Base-by-base conservation (phyloP, 805 yeast species). In the Isabelozyma gotoi region DNA sequence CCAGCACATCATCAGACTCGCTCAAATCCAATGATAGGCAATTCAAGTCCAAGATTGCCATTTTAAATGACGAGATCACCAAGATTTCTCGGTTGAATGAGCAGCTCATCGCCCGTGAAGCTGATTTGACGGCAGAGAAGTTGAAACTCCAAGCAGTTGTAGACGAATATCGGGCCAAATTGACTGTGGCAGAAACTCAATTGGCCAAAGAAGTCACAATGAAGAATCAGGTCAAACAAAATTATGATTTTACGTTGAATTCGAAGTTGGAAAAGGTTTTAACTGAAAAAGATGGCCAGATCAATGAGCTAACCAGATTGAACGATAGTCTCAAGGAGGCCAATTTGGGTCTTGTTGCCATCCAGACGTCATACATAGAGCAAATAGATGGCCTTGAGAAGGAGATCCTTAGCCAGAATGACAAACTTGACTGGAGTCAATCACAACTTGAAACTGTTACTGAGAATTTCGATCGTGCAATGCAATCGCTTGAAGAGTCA, bases 151-250 rank as follows among this genome's bases (percentile, higher is more conserved):
- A 24, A 24, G 29, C 29, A 24, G n/a, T 24, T 7, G 12, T 24
- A 10, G 29, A 24, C 12, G 29, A 24, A 10, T 24, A 10, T 4
- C 29, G 12, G 12, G 29, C 8, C 8, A 54, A 31, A 44, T 45
- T 2, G 49, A 56, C 12, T 3, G n/a, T 24, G 29, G 8, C 29
- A 24, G 29, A 24, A 3, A 24, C 29, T 5, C n/a, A 24, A 42
- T 56, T 60, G 41, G 40, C 47, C 2, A 16, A 36, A n/a, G 40
- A 55, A 18, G 63, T 57, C 17, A 31, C 44, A 2, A 47, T 46
- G 14, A 49, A 59, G 19, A 19, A 36, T 2, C 40, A 39, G 7
- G 43, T 51, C 36, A 52, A 54, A 36, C 39, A 24, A 2, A 14
- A 42, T 3, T 24, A 24, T 24, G 12, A 24, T 10, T 24, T 10